These are phyloP conservation scores for Lolium multiflorum DNA, from an alignment of 176 grass and related monocot genomes.

Conservation along the genomic window DNA sequence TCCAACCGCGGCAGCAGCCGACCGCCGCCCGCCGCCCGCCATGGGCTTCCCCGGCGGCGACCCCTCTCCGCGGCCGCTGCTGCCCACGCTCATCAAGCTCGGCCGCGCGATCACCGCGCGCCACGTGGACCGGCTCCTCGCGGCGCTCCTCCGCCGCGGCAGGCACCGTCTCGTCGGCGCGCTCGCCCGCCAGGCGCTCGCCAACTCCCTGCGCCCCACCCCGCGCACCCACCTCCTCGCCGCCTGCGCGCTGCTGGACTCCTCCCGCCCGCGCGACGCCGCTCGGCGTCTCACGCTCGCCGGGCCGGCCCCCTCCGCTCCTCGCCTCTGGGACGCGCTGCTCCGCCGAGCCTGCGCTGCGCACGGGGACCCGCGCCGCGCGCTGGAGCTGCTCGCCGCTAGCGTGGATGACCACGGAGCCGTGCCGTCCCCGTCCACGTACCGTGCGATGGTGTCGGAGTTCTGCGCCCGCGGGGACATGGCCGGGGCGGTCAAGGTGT, in stretches of 20 bases:
- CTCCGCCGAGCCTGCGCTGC: constrained; percentile 52
- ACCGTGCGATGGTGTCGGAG: constrained; percentile 38
- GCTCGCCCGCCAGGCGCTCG: constrained; percentile 46
- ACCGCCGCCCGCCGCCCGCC: neutral
- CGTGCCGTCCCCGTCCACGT: constrained; percentile 36
- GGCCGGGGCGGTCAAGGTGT: constrained; percentile 60
- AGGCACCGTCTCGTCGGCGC: constrained; percentile 50
- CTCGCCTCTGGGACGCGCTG: constrained; percentile 59
- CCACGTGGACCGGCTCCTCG: constrained; percentile 37
- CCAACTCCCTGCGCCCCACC: constrained; percentile 47
- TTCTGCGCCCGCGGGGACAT: constrained; percentile 55
- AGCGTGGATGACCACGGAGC: constrained; percentile 40
- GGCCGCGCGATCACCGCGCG: constrained; percentile 23
- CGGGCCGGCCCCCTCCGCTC: neutral
- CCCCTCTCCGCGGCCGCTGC: neutral
- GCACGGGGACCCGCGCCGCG: constrained; percentile 41
- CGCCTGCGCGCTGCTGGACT: constrained; percentile 42
- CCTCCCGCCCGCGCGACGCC: constrained; percentile 27
- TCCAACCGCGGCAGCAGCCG: constrained; percentile 1
- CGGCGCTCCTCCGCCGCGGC: constrained; percentile 46
- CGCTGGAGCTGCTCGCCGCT: constrained; percentile 54
- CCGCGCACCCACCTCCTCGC: constrained; percentile 46
- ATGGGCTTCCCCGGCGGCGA: constrained; percentile 41
- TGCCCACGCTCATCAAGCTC: constrained; percentile 40
- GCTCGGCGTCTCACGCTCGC: constrained; percentile 38